Conservation (phyloP, 257 asterid genomes). For the Capsicum baccatum region DNA sequence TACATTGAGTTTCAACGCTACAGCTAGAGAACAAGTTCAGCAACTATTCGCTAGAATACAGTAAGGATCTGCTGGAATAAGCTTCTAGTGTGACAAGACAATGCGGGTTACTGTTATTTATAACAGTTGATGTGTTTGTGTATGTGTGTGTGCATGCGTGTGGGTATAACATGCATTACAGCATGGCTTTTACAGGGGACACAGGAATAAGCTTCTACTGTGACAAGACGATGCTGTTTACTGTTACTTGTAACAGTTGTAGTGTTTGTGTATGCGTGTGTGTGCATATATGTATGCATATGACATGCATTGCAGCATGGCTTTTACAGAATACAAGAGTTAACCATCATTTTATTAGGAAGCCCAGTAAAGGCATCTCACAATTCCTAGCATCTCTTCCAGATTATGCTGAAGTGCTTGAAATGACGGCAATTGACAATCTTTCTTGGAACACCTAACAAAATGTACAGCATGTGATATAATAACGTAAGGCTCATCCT, state of each 20-base stretch:
- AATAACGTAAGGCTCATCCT: not conserved
- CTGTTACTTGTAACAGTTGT: not conserved
- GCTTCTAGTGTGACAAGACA: not conserved
- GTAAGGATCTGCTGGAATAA: not conserved
- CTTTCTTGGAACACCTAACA: slow-evolving; percentile 59
- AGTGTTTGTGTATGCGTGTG: not conserved
- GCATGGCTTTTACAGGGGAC: not conserved
- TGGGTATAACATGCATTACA: not conserved
- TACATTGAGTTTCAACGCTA: not conserved
- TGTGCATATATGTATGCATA: not conserved
- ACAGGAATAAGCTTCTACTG: not conserved
- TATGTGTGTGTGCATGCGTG: too few relatives aligned
- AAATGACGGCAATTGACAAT: slow-evolving; percentile 51
- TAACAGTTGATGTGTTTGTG: not conserved
- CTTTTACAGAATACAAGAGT: not conserved
- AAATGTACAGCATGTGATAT: slow-evolving; percentile 1
- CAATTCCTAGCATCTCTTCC: slow-evolving; percentile 27
- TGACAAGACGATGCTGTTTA: not conserved
- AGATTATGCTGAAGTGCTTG: slow-evolving; percentile 39
- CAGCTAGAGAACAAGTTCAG: not conserved
- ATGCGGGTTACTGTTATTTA: not conserved
- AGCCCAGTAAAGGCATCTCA: not conserved
- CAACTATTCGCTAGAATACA: not conserved
- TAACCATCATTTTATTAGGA: not conserved
- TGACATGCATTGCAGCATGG: not conserved